phyloP scores from a whole-genome alignment of 257 asterid genomes.

The Dorcoceras hygrometricum region DNA sequence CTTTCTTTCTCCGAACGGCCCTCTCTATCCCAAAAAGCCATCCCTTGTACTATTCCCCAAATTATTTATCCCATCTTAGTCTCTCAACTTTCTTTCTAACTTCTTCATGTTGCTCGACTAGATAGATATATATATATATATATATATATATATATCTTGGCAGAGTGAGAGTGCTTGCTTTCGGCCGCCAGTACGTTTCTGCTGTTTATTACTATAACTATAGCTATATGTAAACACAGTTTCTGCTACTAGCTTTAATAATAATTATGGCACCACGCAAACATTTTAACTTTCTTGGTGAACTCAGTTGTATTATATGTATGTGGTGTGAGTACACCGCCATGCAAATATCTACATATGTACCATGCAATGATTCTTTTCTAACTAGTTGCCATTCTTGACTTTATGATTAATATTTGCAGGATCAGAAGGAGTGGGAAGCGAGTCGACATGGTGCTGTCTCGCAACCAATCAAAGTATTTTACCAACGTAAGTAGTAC shows the following conservation, averaged over 20 bases:
- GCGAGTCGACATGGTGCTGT: constrained; percentile 34
- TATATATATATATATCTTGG: too few species aligned
- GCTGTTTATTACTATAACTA: too few species aligned
- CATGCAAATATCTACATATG: neutral
- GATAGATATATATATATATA: neutral
- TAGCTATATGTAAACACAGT: neutral
- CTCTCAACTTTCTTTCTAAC: too few species aligned
- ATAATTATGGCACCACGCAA: neutral
- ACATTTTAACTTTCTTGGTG: neutral
- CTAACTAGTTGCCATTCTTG: constrained; percentile 1
- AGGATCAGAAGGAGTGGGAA: constrained; percentile 9
- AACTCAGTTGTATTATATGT: neutral
- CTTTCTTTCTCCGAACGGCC: neutral
- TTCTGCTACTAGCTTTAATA: neutral
- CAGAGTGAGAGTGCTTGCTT: too few species aligned
- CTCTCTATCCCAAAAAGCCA: neutral
- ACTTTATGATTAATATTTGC: constrained; percentile 13
- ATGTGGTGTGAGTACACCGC: neutral
- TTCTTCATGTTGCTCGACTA: neutral
- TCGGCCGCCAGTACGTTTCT: neutral
- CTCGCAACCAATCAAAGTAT: constrained; percentile 27
- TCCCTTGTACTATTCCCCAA: constrained; percentile 11
- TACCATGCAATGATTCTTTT: neutral
- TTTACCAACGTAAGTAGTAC: constrained; percentile 30
- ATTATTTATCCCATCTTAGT: constrained; percentile 22